These are phyloP conservation scores for Leccinum aurantiacum DNA, from an alignment of 768 basidiomycete genomes.

Conservation along the genomic window DNA sequence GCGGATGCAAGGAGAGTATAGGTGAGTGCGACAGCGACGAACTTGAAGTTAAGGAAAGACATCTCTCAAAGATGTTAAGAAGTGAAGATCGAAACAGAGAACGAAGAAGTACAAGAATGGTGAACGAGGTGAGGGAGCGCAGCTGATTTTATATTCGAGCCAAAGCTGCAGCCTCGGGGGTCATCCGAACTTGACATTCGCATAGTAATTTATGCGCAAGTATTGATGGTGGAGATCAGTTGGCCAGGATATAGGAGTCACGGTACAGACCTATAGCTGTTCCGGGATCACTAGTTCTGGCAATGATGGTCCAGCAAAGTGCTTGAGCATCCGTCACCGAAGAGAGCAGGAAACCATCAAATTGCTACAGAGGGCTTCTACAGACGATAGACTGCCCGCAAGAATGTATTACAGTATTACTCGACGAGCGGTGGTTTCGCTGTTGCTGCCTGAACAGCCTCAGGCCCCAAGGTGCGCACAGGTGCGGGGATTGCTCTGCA, in stretches of 20 bases:
- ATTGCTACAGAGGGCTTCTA: not conserved
- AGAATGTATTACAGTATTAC: too few relatives aligned
- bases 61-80: constrained; percentile 20
- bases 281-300: not conserved
- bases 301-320: not conserved
- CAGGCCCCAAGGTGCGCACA: not conserved
- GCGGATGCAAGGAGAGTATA: constrained; percentile 21
- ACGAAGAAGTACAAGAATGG: too few relatives aligned
- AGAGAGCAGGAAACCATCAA: not conserved
- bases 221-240: constrained; percentile 3
- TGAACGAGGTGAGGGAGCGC: not conserved
- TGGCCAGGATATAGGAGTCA: not conserved
- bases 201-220: not conserved
- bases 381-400: not conserved
- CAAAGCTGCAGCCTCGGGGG: not conserved
- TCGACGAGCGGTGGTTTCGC: not conserved
- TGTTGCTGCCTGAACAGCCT: not conserved
- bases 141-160: constrained; percentile 3
- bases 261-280: not conserved
- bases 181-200: too few relatives aligned
- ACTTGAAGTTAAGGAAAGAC: constrained; percentile 19
- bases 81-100: not conserved
- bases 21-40: constrained; percentile 11
- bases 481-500: not conserved
- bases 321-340: not conserved